Conservation (phyloP, 1,284 basidiomycete species). For the Porodaedalea pini region DNA sequence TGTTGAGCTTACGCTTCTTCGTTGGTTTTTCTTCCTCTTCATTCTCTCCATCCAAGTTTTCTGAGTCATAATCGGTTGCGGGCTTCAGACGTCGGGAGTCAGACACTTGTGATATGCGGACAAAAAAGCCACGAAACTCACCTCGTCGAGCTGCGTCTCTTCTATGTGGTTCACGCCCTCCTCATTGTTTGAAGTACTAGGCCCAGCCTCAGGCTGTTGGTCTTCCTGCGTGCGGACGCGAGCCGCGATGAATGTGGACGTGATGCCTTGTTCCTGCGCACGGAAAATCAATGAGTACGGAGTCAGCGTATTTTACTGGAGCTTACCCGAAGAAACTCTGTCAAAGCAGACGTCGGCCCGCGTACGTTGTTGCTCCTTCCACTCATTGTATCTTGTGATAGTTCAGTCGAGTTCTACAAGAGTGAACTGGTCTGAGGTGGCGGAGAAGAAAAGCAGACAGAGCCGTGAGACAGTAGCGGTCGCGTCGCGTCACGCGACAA, state of each 20-base stretch:
- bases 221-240: slow-evolving; percentile 33
- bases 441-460: neutral
- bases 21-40: slow-evolving; percentile 34
- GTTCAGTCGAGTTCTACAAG: no score
- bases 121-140: neutral
- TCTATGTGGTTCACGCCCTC: slow-evolving; percentile 26
- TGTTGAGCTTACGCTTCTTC: slow-evolving; percentile 41
- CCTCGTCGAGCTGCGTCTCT: slow-evolving; percentile 18
- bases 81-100: slow-evolving; percentile 20
- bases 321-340: slow-evolving; percentile 83
- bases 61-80: slow-evolving; percentile 52
- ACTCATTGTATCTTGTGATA: no score
- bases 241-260: slow-evolving; percentile 61
- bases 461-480: neutral
- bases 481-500: slow-evolving; percentile 11
- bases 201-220: slow-evolving; percentile 43
- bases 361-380: slow-evolving; percentile 60
- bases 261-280: slow-evolving; percentile 74
- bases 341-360: slow-evolving; percentile 88
- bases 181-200: slow-evolving; percentile 40
- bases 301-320: slow-evolving; percentile 8
- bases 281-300: neutral
- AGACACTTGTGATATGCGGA: neutral
- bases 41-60: slow-evolving; percentile 65
- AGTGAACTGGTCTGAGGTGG: no score